Conservation (phyloP, 192 early-diverging fungal genomes). For the Funneliformis geosporum region DNA sequence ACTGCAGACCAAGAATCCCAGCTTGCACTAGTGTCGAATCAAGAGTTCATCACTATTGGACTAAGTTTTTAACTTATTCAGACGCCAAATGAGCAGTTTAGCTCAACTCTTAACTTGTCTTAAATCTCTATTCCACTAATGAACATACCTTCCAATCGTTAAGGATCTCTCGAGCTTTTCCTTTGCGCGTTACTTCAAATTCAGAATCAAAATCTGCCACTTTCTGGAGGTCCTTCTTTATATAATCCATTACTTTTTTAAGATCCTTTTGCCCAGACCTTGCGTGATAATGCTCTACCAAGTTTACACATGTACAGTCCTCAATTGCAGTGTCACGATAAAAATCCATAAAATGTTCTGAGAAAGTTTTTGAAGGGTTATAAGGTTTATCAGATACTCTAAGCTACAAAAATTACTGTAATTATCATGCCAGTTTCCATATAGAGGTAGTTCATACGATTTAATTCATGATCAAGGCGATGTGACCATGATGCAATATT, state of each 20-base stretch:
- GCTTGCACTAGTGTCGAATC: neutral
- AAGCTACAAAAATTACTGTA: no score
- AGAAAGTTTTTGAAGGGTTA: no score
- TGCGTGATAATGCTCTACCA: neutral
- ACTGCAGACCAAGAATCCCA: neutral
- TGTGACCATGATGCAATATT: no score
- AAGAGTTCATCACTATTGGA: neutral
- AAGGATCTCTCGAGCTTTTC: neutral
- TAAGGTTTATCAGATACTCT: no score
- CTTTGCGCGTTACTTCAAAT: neutral
- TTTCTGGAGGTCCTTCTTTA: slow-evolving; percentile 24
- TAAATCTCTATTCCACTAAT: no score
- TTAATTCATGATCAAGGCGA: no score
- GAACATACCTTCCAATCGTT: slow-evolving; percentile 5
- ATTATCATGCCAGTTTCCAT: no score
- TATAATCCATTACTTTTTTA: neutral
- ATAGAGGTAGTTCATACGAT: no score
- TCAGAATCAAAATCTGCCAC: neutral
- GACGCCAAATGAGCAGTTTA: no score
- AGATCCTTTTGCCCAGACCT: neutral
- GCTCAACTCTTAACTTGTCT: no score
- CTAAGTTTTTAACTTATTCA: neutral
- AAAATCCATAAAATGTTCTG: slow-evolving; percentile 23
- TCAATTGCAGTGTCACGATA: neutral
- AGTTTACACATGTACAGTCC: neutral